Conservation (phyloP, 352 stramenopile species). For the Phytophthora fragariaefolia region DNA sequence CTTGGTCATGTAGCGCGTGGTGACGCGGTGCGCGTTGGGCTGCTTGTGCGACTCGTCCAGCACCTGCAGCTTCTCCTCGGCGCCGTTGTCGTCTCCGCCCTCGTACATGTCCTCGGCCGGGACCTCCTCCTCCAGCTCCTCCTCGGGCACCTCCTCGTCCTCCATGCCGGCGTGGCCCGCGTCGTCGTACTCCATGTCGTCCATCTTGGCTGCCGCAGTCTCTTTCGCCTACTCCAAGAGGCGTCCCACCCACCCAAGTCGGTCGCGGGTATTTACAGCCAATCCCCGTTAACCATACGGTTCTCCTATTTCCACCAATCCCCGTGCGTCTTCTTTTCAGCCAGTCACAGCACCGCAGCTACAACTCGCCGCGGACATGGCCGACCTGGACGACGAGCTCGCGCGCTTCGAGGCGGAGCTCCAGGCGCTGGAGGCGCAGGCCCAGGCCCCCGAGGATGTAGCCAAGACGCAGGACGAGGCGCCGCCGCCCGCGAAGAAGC, state of each 20-base stretch:
- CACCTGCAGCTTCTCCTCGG: conserved; percentile 79
- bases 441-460: neutral
- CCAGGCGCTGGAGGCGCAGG: conserved; percentile 70
- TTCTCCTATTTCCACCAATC: conserved; percentile 23
- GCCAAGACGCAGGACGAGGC: conserved; percentile 24
- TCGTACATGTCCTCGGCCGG: conserved; percentile 78
- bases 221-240: conserved; percentile 3
- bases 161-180: conserved; percentile 80
- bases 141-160: conserved; percentile 83
- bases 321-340: neutral
- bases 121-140: conserved; percentile 75
- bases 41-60: conserved; percentile 88
- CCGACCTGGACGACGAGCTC: conserved; percentile 81
- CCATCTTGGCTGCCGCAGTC: conserved; percentile 48
- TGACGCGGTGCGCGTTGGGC: conserved; percentile 93
- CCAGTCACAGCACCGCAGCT: too few relatives aligned
- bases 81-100: conserved; percentile 53
- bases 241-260: conserved; percentile 36
- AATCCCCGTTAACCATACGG: conserved; percentile 14
- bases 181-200: conserved; percentile 90
- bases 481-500: conserved; percentile 39
- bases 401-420: conserved; percentile 85
- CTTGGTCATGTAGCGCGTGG: conserved; percentile 99
- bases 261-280: conserved; percentile 12
- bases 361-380: too few relatives aligned